Base-by-base conservation (phyloP, 441 rosid species). In the Syzygium malaccense region DNA sequence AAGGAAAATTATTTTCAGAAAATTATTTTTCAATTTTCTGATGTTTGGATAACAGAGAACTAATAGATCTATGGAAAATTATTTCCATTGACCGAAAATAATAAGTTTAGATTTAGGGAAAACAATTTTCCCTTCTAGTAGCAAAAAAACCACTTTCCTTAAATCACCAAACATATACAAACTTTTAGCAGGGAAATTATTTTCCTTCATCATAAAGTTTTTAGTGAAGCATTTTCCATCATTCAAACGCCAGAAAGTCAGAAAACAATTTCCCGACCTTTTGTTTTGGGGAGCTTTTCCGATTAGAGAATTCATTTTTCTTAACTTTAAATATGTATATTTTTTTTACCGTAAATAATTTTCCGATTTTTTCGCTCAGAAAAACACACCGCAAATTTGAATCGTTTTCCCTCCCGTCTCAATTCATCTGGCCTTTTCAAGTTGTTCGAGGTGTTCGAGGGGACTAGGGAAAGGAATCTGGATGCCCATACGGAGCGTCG, bases 21-120 rank as follows among this genome's bases (percentile, higher is more conserved):
- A 56, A 20, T 23, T 56, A 9, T 20, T 8, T 7, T 23, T 56
- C 1, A 1, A 55, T 3, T 55, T 55, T 20, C 0, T 1, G 20
- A 55, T 20, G 11, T 20, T 20, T 20, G 12, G 4, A 56, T 8
- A 2, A 56, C 1, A 4, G 33, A 60, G 14, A 15, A 60, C 9
- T 60, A 60, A 28, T 2, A 17, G 0, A 60, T 60, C 14, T 28
- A 14, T 8, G n/a, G 5, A 28, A 60, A 60, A n/a, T 2, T 28
- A 28, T 14, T 60, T 28, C 1, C 1, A 60, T 60, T 60, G 2
- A 25, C 18, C 0, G 3, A 60, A 28, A 60, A 60, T 28, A 14
- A 6, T 4, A 28, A 60, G 2, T 28, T 60, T 6, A 13, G 18
- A 60, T 28, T 0, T 3, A 17, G 0, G 17, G 2, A 60, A 28